Base-by-base conservation (phyloP, 345 rosid species). In the Raphanus sativus region DNA sequence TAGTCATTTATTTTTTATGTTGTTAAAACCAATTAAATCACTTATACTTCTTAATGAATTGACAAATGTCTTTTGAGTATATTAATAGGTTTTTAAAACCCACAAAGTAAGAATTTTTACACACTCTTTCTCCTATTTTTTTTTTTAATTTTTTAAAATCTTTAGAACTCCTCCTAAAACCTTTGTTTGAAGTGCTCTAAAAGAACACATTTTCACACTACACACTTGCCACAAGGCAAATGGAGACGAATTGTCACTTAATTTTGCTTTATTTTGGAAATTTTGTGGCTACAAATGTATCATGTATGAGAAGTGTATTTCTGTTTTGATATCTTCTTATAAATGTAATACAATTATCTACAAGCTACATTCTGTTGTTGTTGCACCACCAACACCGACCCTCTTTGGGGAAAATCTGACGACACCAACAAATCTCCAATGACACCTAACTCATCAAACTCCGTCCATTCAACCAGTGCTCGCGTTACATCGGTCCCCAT, bases 351-450 rank as follows among this genome's bases (percentile, higher is more conserved):
- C 55, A 48, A 21, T 28, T 71, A 70, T 70, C 77, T 72, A 71
- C 78, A 67, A 67, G 77, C 82, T 79, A 73, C 78, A 70, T 80
- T 75, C 21, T 75, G 81, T 30, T 86, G 87, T 59, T 91, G 94
- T 75, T 91, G 94, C 61, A 89, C 85, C 15, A 89, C 82, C 70
- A 89, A 71, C 6, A 85, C 85, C 4, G 92, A 86, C 12, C 67
- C 82, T 66, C 15, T 81, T 33, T 70, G 62, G 0, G 70, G 59
- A 26, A 86, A 42, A 80, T 88, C 94, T 1, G 70, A 13, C 4
- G 94, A 86, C 8, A 89, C 84, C 56, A 89, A 83, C 60, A 89
- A 50, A 81, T 91, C 97, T 24, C 94, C 91, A 0, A 91, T 38
- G 28, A 82, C 15, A 15, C 94, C 97, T 26, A 91, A 78, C 76